Evolutionary conservation across 2,329 filamentous ascomycete species (phyloP).

Genomic region (Tolypocladium tropicale): DNA sequence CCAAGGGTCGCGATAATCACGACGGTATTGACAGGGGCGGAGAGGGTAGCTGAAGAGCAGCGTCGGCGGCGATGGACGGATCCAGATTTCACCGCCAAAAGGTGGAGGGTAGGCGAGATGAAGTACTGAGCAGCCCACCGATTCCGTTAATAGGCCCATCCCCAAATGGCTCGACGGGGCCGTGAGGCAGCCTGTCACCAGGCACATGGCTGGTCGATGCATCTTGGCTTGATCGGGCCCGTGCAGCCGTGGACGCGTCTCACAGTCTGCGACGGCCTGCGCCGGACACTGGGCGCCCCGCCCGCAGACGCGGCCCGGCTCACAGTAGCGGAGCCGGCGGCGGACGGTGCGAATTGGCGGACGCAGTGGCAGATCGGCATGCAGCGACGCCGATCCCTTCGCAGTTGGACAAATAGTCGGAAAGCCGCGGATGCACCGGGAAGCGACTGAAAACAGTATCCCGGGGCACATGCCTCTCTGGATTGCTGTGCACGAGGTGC

Average conservation of each 20-base stretch:
- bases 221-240: not conserved
- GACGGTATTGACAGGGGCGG: too few relatives aligned
- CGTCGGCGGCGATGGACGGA: too few relatives aligned
- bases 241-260: not conserved
- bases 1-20: too few relatives aligned
- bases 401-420: not conserved
- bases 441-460: not conserved
- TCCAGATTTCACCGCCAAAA: too few relatives aligned
- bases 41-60: too few relatives aligned
- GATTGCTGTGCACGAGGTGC: not conserved
- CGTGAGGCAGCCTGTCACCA: too few relatives aligned
- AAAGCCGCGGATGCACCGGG: not conserved
- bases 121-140: not conserved
- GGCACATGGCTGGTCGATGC: not conserved
- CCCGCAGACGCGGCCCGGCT: not conserved
- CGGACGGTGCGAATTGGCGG: not conserved
- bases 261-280: not conserved
- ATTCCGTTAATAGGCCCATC: too few relatives aligned
- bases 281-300: not conserved
- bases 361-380: not conserved
- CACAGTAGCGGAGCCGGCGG: not conserved
- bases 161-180: too few relatives aligned
- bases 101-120: not conserved
- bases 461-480: not conserved
- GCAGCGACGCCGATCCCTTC: not conserved